Evolutionary conservation across 129 eudicot genomes (phyloP), one percentile per base, ranked within the genome.

Genomic region (Silybum marianum): DNA sequence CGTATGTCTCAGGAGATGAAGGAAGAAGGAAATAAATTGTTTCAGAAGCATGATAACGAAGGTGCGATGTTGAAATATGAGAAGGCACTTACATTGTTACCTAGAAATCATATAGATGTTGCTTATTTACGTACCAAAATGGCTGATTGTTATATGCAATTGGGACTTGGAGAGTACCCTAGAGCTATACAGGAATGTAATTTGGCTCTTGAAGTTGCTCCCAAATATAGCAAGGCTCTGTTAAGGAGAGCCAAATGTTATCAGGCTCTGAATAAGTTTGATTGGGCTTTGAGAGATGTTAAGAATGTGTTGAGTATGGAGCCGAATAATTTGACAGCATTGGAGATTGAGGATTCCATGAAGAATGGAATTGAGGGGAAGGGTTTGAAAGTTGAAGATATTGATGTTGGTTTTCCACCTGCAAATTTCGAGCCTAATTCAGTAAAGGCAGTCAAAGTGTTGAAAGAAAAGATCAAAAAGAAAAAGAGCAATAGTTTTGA

Each of bases 61-160:
- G 97, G 91, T 0, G 98, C 98, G 22, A 92, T 94, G 93, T 80
- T 92, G 28, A 94, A 88, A 88, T 94, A 86, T 51, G 98, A 94
- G 72, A 92, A 94, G 80, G 98, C 96, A 36, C 85, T 94, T 24
- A 94, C 87, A 70, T 75, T 94, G 82, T 89, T 93, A 5, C 97
- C 98, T 1, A 71, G 71, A 1, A 94, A 78, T 80, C 97, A 94
- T 69, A 92, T 94, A 21, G 98, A 94, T 86, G 90, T 92, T 60
- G 96, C 98, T 0, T 68, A 85, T 81, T 76, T 94, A 82, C 84
- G 86, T 39, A 90, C 87, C 58, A 90, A 86, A 79, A 90, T 94
- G 94, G 98, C 97, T 16, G 80, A 71, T 82, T 94, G 98, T 76
- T 94, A 90, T 84, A 94, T 94, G 98, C 92, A 89, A 58, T 86